A percentile compares a stretch with the other conserved stretches of the same genome.
Conservation (phyloP, 1,284 basidiomycete genomes). For the Hypsizygus ulmarius region DNA sequence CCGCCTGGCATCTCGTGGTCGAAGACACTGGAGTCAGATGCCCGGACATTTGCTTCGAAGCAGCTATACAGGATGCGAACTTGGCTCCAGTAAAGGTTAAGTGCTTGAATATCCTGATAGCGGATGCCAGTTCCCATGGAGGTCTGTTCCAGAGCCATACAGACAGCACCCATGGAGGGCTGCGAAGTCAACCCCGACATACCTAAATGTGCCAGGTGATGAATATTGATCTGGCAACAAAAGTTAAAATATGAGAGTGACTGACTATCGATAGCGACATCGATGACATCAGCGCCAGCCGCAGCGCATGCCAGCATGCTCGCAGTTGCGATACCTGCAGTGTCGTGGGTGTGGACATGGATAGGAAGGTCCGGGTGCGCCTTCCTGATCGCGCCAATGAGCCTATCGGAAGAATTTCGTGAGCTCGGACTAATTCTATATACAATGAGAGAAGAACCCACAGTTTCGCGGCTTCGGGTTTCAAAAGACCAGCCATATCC, state of each 20-base stretch:
- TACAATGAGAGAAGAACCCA: conserved; percentile 34
- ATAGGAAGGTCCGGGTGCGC: conserved; percentile 98
- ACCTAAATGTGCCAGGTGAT: conserved; percentile 43
- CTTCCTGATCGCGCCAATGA: conserved; percentile 92
- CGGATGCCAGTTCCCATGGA: conserved; percentile 94
- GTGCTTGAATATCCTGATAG: conserved; percentile 95
- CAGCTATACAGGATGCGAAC: conserved; percentile 93
- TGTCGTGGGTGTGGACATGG: conserved; percentile 99
- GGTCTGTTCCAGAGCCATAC: conserved; percentile 94
- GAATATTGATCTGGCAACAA: background rate
- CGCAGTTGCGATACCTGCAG: conserved; percentile 95
- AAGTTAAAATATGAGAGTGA: conserved; percentile 5
- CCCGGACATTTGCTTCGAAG: conserved; percentile 98
- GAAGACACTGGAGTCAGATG: conserved; percentile 96
- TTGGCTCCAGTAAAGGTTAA: conserved; percentile 99
- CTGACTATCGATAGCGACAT: conserved; percentile 97
- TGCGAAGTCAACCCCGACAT: conserved; percentile 99
- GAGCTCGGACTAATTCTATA: conserved; percentile 5
- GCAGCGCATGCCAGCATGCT: conserved; percentile 96
- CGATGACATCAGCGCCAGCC: conserved; percentile 97
- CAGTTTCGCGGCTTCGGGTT: conserved; percentile 91
- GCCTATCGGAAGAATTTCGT: conserved; percentile 39
- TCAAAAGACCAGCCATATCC: conserved; percentile 99
- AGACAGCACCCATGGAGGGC: conserved; percentile 97
- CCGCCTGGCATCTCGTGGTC: conserved; percentile 99